Percentiles rank a stretch among this genome's conserved stretches.
phyloP scores from a whole-genome alignment of 164 flowering plant genomes.

The Aristolochia fimbriata region DNA sequence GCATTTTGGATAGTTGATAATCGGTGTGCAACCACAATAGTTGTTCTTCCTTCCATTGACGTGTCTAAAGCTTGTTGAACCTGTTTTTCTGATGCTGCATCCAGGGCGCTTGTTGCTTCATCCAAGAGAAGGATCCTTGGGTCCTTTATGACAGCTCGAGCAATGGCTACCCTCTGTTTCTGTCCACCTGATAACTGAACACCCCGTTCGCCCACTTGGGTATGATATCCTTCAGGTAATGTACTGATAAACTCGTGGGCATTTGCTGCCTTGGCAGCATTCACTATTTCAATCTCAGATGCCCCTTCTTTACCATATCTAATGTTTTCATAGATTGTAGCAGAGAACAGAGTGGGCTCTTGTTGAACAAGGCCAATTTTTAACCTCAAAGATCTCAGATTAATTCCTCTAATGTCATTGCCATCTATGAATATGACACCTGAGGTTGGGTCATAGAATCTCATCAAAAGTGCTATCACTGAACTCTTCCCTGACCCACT shows the following conservation, averaged over 20 bases:
- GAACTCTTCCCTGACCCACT: slow-evolving; percentile 91
- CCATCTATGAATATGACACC: slow-evolving; percentile 55
- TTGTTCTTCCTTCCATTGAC: slow-evolving; percentile 61
- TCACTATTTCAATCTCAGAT: slow-evolving; percentile 54
- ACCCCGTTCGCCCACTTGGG: slow-evolving; percentile 84
- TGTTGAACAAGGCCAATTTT: slow-evolving; percentile 70
- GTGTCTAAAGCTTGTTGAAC: slow-evolving; percentile 77
- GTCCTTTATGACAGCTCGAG: slow-evolving; percentile 59
- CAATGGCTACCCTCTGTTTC: slow-evolving; percentile 87
- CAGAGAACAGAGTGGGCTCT: slow-evolving; percentile 73
- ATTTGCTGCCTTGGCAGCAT: slow-evolving; percentile 69
- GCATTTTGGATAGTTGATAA: slow-evolving; percentile 73
- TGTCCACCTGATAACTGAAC: slow-evolving; percentile 89
- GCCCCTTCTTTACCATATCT: slow-evolving; percentile 56
- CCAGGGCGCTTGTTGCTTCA: slow-evolving; percentile 83
- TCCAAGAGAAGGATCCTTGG: slow-evolving; percentile 69
- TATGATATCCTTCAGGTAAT: slow-evolving; percentile 50
- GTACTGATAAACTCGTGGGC: slow-evolving; percentile 65
- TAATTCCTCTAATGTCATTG: slow-evolving; percentile 34
- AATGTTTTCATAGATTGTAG: slow-evolving; percentile 71
- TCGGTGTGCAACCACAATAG: slow-evolving; percentile 76
- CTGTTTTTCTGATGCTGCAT: slow-evolving; percentile 71
- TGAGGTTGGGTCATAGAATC: slow-evolving; percentile 61
- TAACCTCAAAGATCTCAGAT: slow-evolving; percentile 42
- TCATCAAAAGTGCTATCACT: slow-evolving; percentile 42